phyloP scores from a whole-genome alignment of 106 monocot genomes.

The Ottelia alismoides region DNA sequence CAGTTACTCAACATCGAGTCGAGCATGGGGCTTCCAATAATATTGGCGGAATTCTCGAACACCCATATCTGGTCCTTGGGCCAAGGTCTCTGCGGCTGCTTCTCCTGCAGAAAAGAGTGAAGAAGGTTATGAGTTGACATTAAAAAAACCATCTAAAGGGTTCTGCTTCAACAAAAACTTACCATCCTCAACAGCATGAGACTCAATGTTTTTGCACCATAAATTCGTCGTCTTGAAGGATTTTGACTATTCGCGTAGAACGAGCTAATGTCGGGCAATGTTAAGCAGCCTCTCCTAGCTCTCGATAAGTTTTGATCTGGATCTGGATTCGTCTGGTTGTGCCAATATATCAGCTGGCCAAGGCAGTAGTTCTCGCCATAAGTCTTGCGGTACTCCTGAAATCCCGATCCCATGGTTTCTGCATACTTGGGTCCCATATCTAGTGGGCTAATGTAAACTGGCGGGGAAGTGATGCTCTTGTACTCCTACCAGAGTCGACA shows the following conservation, averaged over 20 bases:
- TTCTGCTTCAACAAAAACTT: slow-evolving; percentile 9
- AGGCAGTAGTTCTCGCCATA: slow-evolving; percentile 83
- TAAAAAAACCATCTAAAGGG: not conserved
- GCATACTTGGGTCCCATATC: slow-evolving; percentile 90
- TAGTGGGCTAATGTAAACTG: slow-evolving; percentile 91
- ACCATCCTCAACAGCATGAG: slow-evolving; percentile 89
- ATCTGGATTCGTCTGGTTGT: slow-evolving; percentile 65
- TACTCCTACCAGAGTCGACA: too few relatives aligned
- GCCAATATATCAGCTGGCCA: slow-evolving; percentile 94
- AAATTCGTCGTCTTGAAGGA: slow-evolving; percentile 44
- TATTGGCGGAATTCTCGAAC: slow-evolving; percentile 39
- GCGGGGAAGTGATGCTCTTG: slow-evolving; percentile 56
- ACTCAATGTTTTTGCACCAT: slow-evolving; percentile 67
- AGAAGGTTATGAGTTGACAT: not conserved
- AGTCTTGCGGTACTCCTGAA: slow-evolving; percentile 82
- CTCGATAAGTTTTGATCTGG: slow-evolving; percentile 59
- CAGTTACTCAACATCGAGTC: slow-evolving; percentile 60
- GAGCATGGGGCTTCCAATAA: slow-evolving; percentile 90
- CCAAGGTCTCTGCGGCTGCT: slow-evolving; percentile 86
- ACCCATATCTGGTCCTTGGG: slow-evolving; percentile 91
- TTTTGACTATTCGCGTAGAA: slow-evolving; percentile 73
- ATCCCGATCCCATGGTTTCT: slow-evolving; percentile 71
- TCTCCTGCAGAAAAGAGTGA: slow-evolving; percentile 18
- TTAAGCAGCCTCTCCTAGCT: slow-evolving; percentile 72
- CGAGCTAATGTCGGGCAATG: slow-evolving; percentile 61